Conservation (phyloP, 352 stramenopile genomes). For the Phytophthora tubulina region DNA sequence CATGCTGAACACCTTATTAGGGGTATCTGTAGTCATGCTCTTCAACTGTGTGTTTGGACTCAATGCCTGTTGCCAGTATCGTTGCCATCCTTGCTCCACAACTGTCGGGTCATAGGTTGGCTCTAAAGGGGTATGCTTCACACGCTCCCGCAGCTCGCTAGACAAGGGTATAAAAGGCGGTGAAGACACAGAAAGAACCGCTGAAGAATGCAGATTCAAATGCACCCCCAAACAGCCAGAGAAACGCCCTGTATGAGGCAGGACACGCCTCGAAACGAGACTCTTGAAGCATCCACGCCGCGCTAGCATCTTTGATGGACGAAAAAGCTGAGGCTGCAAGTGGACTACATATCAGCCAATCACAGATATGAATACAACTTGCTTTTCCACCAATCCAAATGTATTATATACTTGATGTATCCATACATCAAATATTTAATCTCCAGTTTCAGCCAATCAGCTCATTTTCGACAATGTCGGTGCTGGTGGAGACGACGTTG, state of each 20-base stretch:
- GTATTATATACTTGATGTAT: not conserved
- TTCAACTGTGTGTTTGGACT: slow-evolving; percentile 30
- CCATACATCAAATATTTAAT: not conserved
- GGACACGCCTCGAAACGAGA: slow-evolving; percentile 4
- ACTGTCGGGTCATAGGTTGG: slow-evolving; percentile 67
- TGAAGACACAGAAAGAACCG: slow-evolving; percentile 2
- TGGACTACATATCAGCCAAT: slow-evolving; percentile 13
- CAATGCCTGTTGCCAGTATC: slow-evolving; percentile 74
- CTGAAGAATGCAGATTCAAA: slow-evolving; percentile 11
- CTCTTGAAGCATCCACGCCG: slow-evolving; percentile 17
- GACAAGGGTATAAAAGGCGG: slow-evolving; percentile 44
- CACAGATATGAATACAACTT: not conserved
- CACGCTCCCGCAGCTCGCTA: slow-evolving; percentile 57
- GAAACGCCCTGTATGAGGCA: slow-evolving; percentile 9
- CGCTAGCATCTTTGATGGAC: slow-evolving; percentile 26
- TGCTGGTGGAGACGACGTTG: slow-evolving; percentile 94
- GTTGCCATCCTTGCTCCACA: slow-evolving; percentile 79
- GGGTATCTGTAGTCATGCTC: not conserved
- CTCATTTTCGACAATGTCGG: slow-evolving; percentile 52
- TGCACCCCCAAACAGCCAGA: not conserved
- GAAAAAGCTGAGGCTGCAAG: slow-evolving; percentile 1
- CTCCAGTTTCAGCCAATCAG: slow-evolving; percentile 7
- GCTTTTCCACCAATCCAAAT: not conserved
- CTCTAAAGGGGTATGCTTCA: slow-evolving; percentile 62
- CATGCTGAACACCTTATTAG: slow-evolving; percentile 69